Percentiles rank a stretch among this genome's conserved stretches.
phyloP scores from a whole-genome alignment of 768 basidiomycete species.

The Austroboletus eburneus region DNA sequence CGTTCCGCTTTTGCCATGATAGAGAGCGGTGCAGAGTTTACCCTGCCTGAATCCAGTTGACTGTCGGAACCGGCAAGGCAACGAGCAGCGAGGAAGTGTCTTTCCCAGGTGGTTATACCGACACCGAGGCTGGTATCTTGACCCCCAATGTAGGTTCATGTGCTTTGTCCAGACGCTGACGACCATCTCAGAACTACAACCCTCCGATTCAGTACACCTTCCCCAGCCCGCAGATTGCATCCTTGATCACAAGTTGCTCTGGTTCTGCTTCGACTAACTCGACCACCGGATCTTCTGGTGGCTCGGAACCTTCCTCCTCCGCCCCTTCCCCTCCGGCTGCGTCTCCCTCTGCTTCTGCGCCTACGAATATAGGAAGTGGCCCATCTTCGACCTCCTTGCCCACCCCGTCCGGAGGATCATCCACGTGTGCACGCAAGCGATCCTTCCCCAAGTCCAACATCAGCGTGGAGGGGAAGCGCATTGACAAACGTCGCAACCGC shows the following conservation, averaged over 20 bases:
- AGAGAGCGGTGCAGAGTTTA: constrained; percentile 50
- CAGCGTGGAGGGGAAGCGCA: constrained; percentile 7
- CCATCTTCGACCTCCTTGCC: no score
- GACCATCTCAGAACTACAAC: constrained; percentile 22
- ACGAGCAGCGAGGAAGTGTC: constrained; percentile 39
- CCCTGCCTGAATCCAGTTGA: constrained; percentile 24
- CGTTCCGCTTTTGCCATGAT: constrained; percentile 61
- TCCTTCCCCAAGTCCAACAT: background rate
- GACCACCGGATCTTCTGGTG: no score
- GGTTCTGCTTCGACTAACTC: constrained; percentile 6
- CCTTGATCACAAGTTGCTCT: constrained; percentile 30
- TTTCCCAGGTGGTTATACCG: constrained; percentile 71
- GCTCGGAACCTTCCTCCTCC: no score
- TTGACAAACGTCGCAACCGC: constrained; percentile 14
- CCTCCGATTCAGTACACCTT: constrained; percentile 37
- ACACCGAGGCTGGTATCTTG: constrained; percentile 65
- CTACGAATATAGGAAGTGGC: no score
- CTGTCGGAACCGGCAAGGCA: constrained; percentile 21
- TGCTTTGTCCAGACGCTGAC: background rate
- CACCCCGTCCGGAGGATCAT: no score
- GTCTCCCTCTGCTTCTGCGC: no score
- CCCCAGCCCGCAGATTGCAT: constrained; percentile 49
- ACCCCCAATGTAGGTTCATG: constrained; percentile 39
- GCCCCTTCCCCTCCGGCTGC: no score
- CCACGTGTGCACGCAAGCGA: constrained; percentile 13